phyloP scores from a whole-genome alignment of 2,329 filamentous ascomycete genomes.

The Clathrospora elynae region DNA sequence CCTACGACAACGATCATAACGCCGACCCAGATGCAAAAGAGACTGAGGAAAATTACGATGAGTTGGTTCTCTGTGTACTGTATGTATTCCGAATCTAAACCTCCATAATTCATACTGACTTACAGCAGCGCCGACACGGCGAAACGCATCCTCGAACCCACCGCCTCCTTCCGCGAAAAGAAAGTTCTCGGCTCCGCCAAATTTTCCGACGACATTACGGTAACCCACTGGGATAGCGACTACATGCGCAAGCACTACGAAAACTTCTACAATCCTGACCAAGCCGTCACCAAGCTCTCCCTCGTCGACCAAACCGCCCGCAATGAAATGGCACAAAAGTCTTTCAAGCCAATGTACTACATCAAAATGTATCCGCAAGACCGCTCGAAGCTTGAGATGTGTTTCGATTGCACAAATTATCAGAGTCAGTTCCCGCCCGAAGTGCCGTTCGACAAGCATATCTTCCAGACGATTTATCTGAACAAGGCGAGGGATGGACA shows the following conservation, averaged over 20 bases:
- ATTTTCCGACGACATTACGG: conserved; percentile 72
- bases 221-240: conserved; percentile 67
- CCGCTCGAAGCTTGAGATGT: conserved; percentile 63
- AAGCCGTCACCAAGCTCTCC: conserved; percentile 51
- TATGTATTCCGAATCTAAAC: conserved; percentile 30
- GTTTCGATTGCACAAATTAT: conserved; percentile 77
- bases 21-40: conserved; percentile 51
- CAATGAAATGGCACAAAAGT: conserved; percentile 54
- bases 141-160: conserved; percentile 63
- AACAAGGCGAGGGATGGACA: conserved; percentile 61
- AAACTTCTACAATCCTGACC: conserved; percentile 60
- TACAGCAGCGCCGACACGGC: conserved; percentile 56
- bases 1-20: conserved; percentile 42
- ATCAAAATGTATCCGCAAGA: conserved; percentile 65
- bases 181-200: conserved; percentile 72
- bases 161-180: conserved; percentile 65
- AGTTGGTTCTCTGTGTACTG: conserved; percentile 68
- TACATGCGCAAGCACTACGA: conserved; percentile 74
- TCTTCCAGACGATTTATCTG: conserved; percentile 73
- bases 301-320: conserved; percentile 50
- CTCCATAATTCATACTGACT: neutral
- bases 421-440: conserved; percentile 69
- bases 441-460: conserved; percentile 62
- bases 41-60: conserved; percentile 62
- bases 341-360: conserved; percentile 69